Conservation (phyloP, 2,329 filamentous ascomycete genomes). For the Madurella mycetomatis region DNA sequence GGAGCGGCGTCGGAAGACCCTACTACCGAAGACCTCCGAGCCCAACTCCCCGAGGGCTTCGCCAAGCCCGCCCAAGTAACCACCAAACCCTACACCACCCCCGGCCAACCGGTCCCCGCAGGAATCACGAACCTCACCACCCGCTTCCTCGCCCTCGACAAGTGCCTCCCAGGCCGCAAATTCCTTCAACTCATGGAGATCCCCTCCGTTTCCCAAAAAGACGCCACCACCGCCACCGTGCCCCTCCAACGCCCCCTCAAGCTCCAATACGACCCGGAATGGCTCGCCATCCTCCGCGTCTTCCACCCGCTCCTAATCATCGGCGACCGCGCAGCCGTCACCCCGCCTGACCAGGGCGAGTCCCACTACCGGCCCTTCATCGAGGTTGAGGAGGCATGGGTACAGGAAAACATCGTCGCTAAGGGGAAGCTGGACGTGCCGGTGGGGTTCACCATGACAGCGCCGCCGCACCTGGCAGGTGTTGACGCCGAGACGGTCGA, state of each 20-base stretch:
- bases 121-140: slow-evolving; percentile 75
- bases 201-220: slow-evolving; percentile 33
- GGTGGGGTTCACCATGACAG: slow-evolving; percentile 71
- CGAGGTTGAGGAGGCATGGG: slow-evolving; percentile 68
- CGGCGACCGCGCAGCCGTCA: slow-evolving; percentile 52
- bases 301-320: slow-evolving; percentile 65
- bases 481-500: slow-evolving; percentile 52
- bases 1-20: slow-evolving; percentile 1
- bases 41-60: slow-evolving; percentile 74
- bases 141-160: slow-evolving; percentile 85
- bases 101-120: slow-evolving; percentile 61
- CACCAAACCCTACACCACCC: slow-evolving; percentile 33
- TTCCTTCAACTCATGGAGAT: slow-evolving; percentile 78
- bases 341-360: slow-evolving; percentile 62
- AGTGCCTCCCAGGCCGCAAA: slow-evolving; percentile 73
- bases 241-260: slow-evolving; percentile 29
- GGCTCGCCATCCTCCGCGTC: slow-evolving; percentile 86
- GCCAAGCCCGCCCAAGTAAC: slow-evolving; percentile 35
- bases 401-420: slow-evolving; percentile 68
- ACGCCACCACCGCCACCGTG: not conserved
- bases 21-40: slow-evolving; percentile 53
- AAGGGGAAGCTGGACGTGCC: slow-evolving; percentile 63
- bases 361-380: slow-evolving; percentile 64
- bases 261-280: slow-evolving; percentile 85
- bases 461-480: slow-evolving; percentile 61